Percentiles rank a stretch among this genome's conserved stretches.
Evolutionary conservation across 352 stramenopile species (phyloP).

Genomic region (Pythium vanterpoolii): DNA sequence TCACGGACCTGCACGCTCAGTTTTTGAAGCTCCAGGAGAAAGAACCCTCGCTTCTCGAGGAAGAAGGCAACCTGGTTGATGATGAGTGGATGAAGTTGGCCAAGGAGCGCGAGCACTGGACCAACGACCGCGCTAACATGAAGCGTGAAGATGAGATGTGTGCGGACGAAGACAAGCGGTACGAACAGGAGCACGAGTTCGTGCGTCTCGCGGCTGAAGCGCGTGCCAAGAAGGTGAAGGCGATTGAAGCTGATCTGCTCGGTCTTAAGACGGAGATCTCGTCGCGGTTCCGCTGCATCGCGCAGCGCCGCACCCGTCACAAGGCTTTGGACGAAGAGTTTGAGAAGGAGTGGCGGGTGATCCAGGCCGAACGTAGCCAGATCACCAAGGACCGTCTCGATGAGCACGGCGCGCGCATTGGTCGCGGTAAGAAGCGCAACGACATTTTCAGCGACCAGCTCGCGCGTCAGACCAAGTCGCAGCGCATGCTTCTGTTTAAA

Average conservation of each 20-base stretch:
- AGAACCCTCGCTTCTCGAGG: slow-evolving; percentile 71
- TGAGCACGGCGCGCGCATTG: slow-evolving; percentile 65
- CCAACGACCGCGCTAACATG: slow-evolving; percentile 84
- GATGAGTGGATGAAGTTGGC: slow-evolving; percentile 89
- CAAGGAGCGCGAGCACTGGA: slow-evolving; percentile 89
- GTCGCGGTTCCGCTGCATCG: slow-evolving; percentile 61
- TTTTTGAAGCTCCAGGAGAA: slow-evolving; percentile 85
- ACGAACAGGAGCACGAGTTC: slow-evolving; percentile 85
- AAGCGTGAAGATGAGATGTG: slow-evolving; percentile 89
- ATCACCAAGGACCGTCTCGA: slow-evolving; percentile 63
- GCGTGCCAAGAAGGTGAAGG: slow-evolving; percentile 82
- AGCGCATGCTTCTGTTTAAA: slow-evolving; percentile 88
- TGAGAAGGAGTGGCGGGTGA: slow-evolving; percentile 82
- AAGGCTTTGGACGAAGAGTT: slow-evolving; percentile 77
- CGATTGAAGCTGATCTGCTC: slow-evolving; percentile 72
- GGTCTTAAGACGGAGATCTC: slow-evolving; percentile 80
- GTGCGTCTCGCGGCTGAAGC: slow-evolving; percentile 68
- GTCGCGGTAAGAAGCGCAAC: slow-evolving; percentile 79
- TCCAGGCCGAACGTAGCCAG: slow-evolving; percentile 56
- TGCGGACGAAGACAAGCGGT: slow-evolving; percentile 75
- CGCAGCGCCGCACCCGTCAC: slow-evolving; percentile 71
- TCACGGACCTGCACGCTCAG: slow-evolving; percentile 68
- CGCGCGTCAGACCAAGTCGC: slow-evolving; percentile 71
- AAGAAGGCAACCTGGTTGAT: slow-evolving; percentile 78
- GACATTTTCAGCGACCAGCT: slow-evolving; percentile 83